Base-by-base conservation (phyloP, 2,329 filamentous ascomycete genomes). In the Paecilomyces variotii region DNA sequence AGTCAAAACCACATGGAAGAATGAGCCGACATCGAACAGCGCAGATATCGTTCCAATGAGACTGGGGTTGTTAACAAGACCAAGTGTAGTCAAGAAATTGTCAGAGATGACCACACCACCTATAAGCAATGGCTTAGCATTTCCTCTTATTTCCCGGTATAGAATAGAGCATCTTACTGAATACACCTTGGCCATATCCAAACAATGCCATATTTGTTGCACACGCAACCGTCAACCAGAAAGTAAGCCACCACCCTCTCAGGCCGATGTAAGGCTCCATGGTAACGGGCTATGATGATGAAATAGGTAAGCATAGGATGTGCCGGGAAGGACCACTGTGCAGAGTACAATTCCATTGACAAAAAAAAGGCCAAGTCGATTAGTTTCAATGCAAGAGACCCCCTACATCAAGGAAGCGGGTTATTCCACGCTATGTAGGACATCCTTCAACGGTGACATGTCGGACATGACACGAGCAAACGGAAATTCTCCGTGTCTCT, bases 11-110 rank as follows among this genome's bases (percentile, higher is more conserved):
- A 76, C 82, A 24, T 83, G 83, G 55, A 84, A 69, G 65, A 85
- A 84, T 64, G 82, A 85, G 14, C 83, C 83, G 45, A 85, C 74
- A 62, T 84, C 81, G 67, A 84, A 84, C 55, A 84, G 78, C 3
- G 82, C 81, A 1, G 80, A 81, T n/a, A 82, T 78, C 0, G 79
- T 81, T 12, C 45, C 72, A 53, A 74, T 68, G 65, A 75, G 51
- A 34, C 63, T 68, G 32, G 71, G 71, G 11, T 39, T 39, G 2
- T 76, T 76, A 30, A 67, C 70, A 1, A 83, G 74, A 56, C 78
- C 65, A 49, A 80, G 76, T 0, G 76, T 70, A 39, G 79, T 69
- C 2, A 84, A 75, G 56, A 83, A 83, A 62, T 84, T 76, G 11
- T 76, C 68, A 0, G 80, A 82, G 12, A 84, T 78, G 28, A 84